Evolutionary conservation across 768 basidiomycete species (phyloP), one percentile per base, ranked within the genome.

Genomic region (Termitomyces sp.): DNA sequence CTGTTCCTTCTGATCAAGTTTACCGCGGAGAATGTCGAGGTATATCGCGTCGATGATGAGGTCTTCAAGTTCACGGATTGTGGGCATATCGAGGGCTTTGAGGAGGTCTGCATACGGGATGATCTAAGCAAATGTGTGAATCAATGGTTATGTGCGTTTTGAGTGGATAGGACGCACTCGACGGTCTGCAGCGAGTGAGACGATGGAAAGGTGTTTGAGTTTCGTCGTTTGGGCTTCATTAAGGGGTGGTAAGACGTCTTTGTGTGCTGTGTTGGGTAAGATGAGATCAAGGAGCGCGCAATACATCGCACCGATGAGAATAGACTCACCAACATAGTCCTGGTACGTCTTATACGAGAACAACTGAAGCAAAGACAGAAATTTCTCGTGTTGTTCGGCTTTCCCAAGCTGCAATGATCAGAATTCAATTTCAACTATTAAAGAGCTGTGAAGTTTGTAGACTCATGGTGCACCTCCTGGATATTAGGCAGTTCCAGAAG

Each of bases 31-130:
- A 39, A 97, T 77, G 69, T 92, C 90, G 41, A 91, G 84, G 73
- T 98, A 98, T 71, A 98, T 94, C 12, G 90, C 90, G 66, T 98
- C 94, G 70, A 99, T 98, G 68, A 98, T 91, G 62, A 98, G 84
- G 72, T 98, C 95, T 70, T 99, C 96, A 3, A 99, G 85, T 56
- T 90, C 90, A 54, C 95, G 87, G 57, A 95, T 84, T 5, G 83
- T 86, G 3, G 85, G 78, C 71, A 96, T 80, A 50, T 92, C 82
- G 20, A 99, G 81, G 3, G 81, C 75, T 51, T 81, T 68, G 7
- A 92, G 81, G 2, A 98, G 81, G 36, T 80, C 73, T 10, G 84
- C 70, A 70, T 98, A 98, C 0, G 92, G 85, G 3, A 98, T 82
- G 64, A 92, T 90, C 94, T 90, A 22, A 3, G 20, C 5, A 4